Conservation (phyloP, 164 flowering plant genomes). For the Vitis amurensis region DNA sequence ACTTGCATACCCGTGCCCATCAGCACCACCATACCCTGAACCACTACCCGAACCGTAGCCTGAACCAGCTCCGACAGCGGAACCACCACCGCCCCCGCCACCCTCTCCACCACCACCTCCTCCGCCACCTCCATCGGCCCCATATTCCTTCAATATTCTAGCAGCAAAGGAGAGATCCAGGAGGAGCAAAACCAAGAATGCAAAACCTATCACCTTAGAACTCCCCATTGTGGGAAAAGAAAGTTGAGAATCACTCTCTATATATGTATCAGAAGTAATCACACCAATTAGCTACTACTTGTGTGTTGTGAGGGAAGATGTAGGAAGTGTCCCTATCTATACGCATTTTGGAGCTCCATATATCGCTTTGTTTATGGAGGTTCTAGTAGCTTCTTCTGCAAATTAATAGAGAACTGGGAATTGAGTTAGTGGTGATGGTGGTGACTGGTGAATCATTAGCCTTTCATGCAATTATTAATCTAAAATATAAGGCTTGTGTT, state of each 20-base stretch:
- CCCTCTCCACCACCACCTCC: conserved; percentile 20
- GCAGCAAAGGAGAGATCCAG: conserved; percentile 29
- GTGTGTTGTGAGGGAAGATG: neutral
- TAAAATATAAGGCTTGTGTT: no score
- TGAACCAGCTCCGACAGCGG: conserved; percentile 3
- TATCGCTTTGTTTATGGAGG: neutral
- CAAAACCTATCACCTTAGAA: conserved; percentile 17
- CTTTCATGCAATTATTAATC: no score
- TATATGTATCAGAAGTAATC: no score
- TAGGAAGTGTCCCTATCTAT: conserved; percentile 14
- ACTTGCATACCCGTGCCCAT: conserved; percentile 12
- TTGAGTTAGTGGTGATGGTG: conserved; percentile 5
- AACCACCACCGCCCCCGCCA: conserved; percentile 14
- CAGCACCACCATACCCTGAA: conserved; percentile 18
- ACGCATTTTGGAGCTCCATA: neutral
- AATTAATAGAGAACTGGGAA: neutral
- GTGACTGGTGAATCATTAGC: no score
- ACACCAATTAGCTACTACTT: neutral
- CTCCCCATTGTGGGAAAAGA: conserved; percentile 14
- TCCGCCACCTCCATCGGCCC: neutral
- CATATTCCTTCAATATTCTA: conserved; percentile 9
- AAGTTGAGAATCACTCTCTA: neutral
- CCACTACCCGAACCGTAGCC: conserved; percentile 17
- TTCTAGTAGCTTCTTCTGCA: conserved; percentile 15
- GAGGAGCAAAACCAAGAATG: conserved; percentile 28